phyloP scores from a whole-genome alignment of 75 land plant species.

The Cupressus sempervirens region DNA sequence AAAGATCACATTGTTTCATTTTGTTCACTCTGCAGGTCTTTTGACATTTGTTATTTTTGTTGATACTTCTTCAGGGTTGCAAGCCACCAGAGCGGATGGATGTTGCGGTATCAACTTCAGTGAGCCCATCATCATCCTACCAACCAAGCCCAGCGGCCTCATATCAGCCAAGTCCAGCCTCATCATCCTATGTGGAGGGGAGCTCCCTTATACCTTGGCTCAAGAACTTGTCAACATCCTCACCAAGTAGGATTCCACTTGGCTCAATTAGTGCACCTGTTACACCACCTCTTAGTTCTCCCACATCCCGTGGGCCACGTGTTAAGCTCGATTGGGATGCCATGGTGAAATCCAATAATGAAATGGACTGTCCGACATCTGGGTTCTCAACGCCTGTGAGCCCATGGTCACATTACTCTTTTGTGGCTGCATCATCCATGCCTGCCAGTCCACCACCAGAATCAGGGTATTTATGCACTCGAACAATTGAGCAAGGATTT shows the following conservation, averaged over 20 bases:
- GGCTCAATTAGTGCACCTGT: constrained; percentile 86
- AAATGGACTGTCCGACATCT: constrained; percentile 6
- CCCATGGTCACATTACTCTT: constrained; percentile 26
- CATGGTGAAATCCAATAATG: neutral
- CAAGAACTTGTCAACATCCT: constrained; percentile 61
- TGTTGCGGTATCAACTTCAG: constrained; percentile 41
- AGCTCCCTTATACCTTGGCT: constrained; percentile 81
- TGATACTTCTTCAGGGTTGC: constrained; percentile 39
- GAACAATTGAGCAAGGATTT: neutral
- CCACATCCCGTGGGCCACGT: constrained; percentile 52
- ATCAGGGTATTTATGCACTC: neutral
- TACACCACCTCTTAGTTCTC: constrained; percentile 87
- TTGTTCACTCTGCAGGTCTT: neutral
- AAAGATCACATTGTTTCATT: neutral
- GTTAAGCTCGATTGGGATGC: constrained; percentile 58
- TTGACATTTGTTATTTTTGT: neutral
- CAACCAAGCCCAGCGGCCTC: constrained; percentile 56
- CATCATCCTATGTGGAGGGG: constrained; percentile 41
- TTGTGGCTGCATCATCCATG: constrained; percentile 24
- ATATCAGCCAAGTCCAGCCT: constrained; percentile 57
- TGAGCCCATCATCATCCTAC: constrained; percentile 67
- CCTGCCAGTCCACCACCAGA: constrained; percentile 53
- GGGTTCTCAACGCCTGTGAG: neutral
- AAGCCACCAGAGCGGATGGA: constrained; percentile 68
- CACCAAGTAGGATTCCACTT: constrained; percentile 19